Evolutionary conservation across 108 stramenopile species (phyloP).

Genomic region (Cyclotella atomus): DNA sequence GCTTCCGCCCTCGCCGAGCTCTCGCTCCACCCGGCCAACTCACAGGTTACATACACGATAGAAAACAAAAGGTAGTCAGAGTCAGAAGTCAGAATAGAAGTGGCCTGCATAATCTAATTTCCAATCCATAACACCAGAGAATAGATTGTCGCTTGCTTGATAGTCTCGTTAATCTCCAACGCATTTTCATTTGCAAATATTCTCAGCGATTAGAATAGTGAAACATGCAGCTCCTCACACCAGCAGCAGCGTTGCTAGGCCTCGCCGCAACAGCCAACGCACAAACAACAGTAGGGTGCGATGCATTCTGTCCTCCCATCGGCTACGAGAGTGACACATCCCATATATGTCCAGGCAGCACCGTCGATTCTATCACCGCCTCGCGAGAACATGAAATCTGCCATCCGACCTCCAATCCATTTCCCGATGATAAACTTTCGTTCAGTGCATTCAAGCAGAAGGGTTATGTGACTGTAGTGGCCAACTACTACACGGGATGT

Average conservation of each 20-base stretch:
- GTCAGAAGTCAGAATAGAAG: too few species aligned
- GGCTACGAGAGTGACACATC: conserved; percentile 32
- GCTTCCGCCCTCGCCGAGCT: too few species aligned
- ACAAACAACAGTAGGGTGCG: conserved; percentile 28
- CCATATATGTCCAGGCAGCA: conserved; percentile 10
- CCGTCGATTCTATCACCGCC: conserved; percentile 14
- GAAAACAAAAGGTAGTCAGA: too few species aligned
- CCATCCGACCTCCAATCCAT: not conserved
- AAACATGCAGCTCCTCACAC: not conserved
- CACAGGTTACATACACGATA: too few species aligned
- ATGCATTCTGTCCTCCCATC: conserved; percentile 23
- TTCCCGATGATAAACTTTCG: conserved; percentile 1
- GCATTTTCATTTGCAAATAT: not conserved
- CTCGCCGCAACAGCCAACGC: not conserved
- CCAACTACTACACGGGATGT: conserved; percentile 59
- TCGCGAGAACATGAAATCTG: conserved; percentile 20
- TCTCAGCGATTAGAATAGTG: not conserved
- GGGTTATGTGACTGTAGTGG: conserved; percentile 40
- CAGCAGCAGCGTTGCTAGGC: not conserved
- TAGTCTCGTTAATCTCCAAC: not conserved
- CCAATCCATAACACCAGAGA: too few species aligned
- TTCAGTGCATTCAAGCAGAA: conserved; percentile 5
- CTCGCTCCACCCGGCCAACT: too few species aligned
- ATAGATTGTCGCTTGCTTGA: too few species aligned
- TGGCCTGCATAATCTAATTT: too few species aligned